Conservation (phyloP, 1,284 basidiomycete genomes). For the Hortiboletus rubellus region DNA sequence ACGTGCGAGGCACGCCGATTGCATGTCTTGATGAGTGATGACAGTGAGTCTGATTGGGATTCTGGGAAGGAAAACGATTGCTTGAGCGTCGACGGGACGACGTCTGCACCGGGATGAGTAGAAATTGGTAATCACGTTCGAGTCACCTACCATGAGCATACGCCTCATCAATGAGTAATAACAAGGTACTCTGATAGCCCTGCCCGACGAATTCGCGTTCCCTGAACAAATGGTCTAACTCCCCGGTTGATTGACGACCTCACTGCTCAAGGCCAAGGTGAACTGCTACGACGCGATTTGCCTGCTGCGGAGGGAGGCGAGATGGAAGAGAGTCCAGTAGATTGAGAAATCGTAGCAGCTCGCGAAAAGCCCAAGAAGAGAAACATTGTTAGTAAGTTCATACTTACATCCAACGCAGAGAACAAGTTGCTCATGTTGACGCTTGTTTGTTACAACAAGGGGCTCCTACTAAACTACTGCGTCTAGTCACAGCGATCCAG, state of each 20-base stretch:
- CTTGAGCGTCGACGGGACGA: constrained; percentile 48
- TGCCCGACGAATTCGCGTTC: constrained; percentile 59
- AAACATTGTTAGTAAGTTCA: constrained; percentile 26
- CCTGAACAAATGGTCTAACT: constrained; percentile 31
- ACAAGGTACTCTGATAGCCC: constrained; percentile 49
- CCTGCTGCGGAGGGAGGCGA: constrained; percentile 50
- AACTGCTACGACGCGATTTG: constrained; percentile 59
- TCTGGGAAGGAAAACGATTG: constrained; percentile 44
- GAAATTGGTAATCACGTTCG: not conserved
- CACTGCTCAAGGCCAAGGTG: constrained; percentile 71
- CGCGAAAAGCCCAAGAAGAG: constrained; percentile 34
- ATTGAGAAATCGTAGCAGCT: constrained; percentile 56
- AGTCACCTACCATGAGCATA: constrained; percentile 53
- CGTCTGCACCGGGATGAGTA: constrained; percentile 37
- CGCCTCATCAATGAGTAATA: constrained; percentile 59
- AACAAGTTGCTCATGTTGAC: constrained; percentile 14
- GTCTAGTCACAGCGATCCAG: no score
- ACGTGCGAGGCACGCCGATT: constrained; percentile 56
- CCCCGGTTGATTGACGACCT: constrained; percentile 44
- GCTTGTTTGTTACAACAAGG: constrained; percentile 16
- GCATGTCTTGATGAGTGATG: constrained; percentile 55
- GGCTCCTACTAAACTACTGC: no score
- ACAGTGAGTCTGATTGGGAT: constrained; percentile 24
- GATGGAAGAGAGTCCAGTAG: constrained; percentile 38
- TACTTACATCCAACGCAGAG: constrained; percentile 29